Conservation (phyloP, 2,329 filamentous ascomycete genomes). For the Trichoderma lentiforme region DNA sequence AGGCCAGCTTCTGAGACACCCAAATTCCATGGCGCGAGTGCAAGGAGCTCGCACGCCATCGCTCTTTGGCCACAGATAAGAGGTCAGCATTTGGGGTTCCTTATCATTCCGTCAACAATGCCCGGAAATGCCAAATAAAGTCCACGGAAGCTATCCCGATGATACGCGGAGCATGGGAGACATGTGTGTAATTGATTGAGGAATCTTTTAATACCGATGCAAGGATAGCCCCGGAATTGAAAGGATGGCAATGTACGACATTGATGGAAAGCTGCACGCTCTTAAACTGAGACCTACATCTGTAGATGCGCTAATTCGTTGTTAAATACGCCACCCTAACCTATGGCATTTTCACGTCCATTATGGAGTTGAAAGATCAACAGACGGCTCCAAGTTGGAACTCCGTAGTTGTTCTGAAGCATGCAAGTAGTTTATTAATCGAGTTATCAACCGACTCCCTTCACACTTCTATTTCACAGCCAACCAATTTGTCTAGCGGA, state of each 20-base stretch:
- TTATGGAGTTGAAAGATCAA: not conserved
- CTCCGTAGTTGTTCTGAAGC: too few species aligned
- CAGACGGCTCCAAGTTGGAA: not conserved
- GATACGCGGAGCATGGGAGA: not conserved
- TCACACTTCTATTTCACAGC: too few species aligned
- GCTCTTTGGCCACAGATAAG: not conserved
- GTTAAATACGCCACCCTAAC: not conserved
- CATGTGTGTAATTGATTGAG: not conserved
- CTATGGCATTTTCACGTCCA: not conserved
- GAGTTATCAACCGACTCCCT: not conserved
- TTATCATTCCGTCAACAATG: not conserved
- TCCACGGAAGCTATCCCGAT: not conserved
- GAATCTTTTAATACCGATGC: not conserved
- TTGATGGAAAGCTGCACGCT: not conserved
- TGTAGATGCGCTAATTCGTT: not conserved
- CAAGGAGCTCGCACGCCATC: conserved; percentile 18
- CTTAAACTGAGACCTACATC: not conserved
- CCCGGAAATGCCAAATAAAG: not conserved
- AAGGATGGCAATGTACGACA: not conserved
- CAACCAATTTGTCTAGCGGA: too few species aligned
- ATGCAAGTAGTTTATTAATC: not conserved
- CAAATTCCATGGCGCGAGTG: conserved; percentile 15
- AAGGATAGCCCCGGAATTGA: not conserved
- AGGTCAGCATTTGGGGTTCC: not conserved
- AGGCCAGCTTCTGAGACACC: not conserved